phyloP scores from a whole-genome alignment of 2,329 filamentous ascomycete genomes.

The Celoporthe dispersa region DNA sequence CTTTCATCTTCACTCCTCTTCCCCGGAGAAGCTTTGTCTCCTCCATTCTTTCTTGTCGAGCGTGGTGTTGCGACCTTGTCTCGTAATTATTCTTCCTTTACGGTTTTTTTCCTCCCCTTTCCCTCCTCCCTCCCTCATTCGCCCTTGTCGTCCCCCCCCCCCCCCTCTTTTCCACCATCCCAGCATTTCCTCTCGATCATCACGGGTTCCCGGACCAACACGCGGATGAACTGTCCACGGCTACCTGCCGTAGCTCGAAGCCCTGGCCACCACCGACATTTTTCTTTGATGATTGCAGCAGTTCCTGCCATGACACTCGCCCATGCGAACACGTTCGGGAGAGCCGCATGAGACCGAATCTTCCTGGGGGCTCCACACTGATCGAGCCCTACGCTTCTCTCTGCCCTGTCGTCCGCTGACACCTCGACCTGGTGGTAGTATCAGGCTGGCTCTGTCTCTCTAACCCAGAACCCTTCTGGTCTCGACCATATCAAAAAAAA shows the following conservation, averaged over 20 bases:
- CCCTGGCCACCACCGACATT: slow-evolving; percentile 10
- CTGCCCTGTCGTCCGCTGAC: slow-evolving; percentile 27
- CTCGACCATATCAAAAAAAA: slow-evolving; percentile 36
- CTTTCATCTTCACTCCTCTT: background rate
- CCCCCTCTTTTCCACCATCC: background rate
- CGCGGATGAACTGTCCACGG: slow-evolving; percentile 40
- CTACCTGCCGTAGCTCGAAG: slow-evolving; percentile 36
- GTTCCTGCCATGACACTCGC: slow-evolving; percentile 39
- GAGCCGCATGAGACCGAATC: slow-evolving; percentile 48
- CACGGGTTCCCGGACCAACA: slow-evolving; percentile 21
- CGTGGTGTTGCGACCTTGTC: slow-evolving; percentile 30
- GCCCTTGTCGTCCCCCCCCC: slow-evolving; percentile 10
- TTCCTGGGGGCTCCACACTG: slow-evolving; percentile 37
- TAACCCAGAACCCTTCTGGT: slow-evolving; percentile 33
- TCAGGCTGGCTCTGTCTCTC: slow-evolving; percentile 19
- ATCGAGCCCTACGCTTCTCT: slow-evolving; percentile 18
- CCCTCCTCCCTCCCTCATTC: background rate
- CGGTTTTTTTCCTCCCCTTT: background rate
- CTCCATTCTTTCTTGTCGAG: slow-evolving; percentile 4
- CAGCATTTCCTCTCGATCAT: background rate
- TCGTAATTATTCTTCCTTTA: slow-evolving; percentile 19
- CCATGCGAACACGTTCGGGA: slow-evolving; percentile 53
- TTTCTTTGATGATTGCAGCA: slow-evolving; percentile 41
- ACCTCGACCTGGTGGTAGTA: slow-evolving; percentile 34
- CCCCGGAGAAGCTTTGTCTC: background rate